These are phyloP conservation scores for Kodamaea kakaduensis DNA, from an alignment of 805 yeast species.

Conservation along the genomic window DNA sequence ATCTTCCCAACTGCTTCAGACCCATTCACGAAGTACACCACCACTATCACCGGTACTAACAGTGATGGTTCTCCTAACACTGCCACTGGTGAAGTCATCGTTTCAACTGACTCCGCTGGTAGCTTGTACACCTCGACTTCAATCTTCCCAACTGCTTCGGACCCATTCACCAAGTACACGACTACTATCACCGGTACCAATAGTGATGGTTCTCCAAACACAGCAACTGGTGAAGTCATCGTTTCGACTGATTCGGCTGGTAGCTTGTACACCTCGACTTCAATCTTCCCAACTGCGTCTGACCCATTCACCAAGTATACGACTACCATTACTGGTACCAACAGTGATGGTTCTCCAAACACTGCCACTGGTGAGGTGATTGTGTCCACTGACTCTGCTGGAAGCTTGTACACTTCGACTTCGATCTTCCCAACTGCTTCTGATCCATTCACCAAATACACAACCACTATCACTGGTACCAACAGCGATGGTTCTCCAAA, in stretches of 20 bases:
- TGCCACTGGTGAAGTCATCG: constrained; percentile 6
- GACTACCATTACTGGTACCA: constrained; percentile 8
- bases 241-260: constrained; percentile 17
- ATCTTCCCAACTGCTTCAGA: constrained; percentile 2
- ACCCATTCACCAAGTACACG: constrained; percentile 10
- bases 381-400: constrained; percentile 15
- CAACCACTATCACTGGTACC: constrained; percentile 16
- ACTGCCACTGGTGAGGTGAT: constrained; percentile 10
- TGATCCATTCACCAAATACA: constrained; percentile 12
- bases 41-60: constrained; percentile 15
- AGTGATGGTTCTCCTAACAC: constrained; percentile 14
- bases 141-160: constrained; percentile 6
- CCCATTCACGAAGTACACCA: constrained; percentile 15
- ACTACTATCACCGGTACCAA: constrained; percentile 13
- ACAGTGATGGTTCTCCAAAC: constrained; percentile 4
- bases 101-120: constrained; percentile 15
- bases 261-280: constrained; percentile 14
- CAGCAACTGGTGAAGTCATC: constrained; percentile 18
- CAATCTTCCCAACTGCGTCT: background rate
- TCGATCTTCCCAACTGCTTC: constrained; percentile 6
- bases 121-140: constrained; percentile 14
- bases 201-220: constrained; percentile 13
- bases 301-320: constrained; percentile 8
- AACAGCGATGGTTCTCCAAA: constrained; percentile 12
- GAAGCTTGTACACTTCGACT: constrained; percentile 14